Percentiles rank a stretch among this genome's conserved stretches.
Conservation (phyloP, 768 basidiomycete species). For the Naganishia antarctica region DNA sequence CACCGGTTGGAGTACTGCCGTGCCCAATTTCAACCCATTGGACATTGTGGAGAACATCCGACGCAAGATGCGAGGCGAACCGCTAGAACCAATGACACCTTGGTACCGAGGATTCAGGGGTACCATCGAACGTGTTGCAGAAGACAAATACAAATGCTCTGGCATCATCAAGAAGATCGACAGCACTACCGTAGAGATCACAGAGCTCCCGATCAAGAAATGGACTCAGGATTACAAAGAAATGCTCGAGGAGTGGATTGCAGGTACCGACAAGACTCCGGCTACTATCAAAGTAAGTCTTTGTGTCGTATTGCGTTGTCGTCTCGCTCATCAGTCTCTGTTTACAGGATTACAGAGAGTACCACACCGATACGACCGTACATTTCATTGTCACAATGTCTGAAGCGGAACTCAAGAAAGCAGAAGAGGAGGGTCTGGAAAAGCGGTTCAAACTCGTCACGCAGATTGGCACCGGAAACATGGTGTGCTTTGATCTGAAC, state of each 20-base stretch:
- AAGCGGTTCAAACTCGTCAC: conserved; percentile 86
- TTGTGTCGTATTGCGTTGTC: no score
- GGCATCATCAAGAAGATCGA: conserved; percentile 72
- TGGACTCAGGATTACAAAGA: conserved; percentile 93
- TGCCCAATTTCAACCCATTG: conserved; percentile 86
- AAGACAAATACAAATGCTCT: conserved; percentile 69
- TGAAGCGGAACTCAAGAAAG: conserved; percentile 74
- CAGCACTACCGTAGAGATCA: conserved; percentile 87
- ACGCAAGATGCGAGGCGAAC: conserved; percentile 77
- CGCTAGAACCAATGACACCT: conserved; percentile 76
- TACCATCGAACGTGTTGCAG: conserved; percentile 65
- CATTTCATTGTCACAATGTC: conserved; percentile 80
- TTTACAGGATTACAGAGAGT: conserved; percentile 87
- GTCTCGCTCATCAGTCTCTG: conserved; percentile 5
- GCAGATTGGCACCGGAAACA: conserved; percentile 85
- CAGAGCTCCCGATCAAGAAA: conserved; percentile 86
- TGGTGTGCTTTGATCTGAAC: conserved; percentile 97
- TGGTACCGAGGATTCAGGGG: conserved; percentile 96
- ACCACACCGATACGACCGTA: conserved; percentile 86
- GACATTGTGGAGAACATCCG: conserved; percentile 87
- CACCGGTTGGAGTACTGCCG: conserved; percentile 91
- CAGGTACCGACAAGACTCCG: conserved; percentile 68
- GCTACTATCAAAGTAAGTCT: conserved; percentile 66
- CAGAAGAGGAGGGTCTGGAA: conserved; percentile 78
- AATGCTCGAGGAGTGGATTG: conserved; percentile 80